Evolutionary conservation across 495 filamentous ascomycete species (phyloP).

Genomic region (Neurospora sp.): DNA sequence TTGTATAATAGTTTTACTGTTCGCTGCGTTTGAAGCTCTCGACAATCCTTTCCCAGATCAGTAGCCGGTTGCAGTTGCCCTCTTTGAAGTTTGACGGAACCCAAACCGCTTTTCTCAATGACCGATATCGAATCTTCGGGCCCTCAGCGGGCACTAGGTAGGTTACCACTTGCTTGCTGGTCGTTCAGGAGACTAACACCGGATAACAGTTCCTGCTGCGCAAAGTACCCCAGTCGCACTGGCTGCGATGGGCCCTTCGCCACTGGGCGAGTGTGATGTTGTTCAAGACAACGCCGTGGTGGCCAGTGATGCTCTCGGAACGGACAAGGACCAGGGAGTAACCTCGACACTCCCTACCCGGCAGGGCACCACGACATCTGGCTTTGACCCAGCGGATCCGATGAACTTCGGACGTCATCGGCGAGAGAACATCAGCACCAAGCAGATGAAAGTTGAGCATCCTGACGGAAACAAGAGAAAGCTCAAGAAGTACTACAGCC

Average conservation of each 20-base stretch:
- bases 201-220: conserved; percentile 1
- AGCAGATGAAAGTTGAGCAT: conserved; percentile 35
- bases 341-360: not conserved
- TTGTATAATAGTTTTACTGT: conserved; percentile 7
- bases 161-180: not conserved
- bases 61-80: not conserved
- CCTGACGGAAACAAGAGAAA: conserved; percentile 34
- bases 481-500: conserved; percentile 44
- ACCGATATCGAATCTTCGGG: conserved; percentile 7
- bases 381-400: conserved; percentile 22
- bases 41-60: conserved; percentile 10
- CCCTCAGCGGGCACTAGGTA: conserved; percentile 10
- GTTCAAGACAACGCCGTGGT: not conserved
- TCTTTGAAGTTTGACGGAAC: not conserved
- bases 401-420: conserved; percentile 31
- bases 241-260: conserved; percentile 1
- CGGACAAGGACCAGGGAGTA: not conserved
- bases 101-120: conserved; percentile 6
- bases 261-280: not conserved
- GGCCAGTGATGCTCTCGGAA: not conserved
- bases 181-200: conserved; percentile 2
- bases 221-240: conserved; percentile 5
- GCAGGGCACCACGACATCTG: conserved; percentile 10
- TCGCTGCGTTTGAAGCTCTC: conserved; percentile 7
- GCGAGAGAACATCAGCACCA: conserved; percentile 27